A percentile compares a stretch with the other conserved stretches of the same genome.
Conservation (phyloP, 108 stramenopile genomes). For the Halocafeteria seosinensis region DNA sequence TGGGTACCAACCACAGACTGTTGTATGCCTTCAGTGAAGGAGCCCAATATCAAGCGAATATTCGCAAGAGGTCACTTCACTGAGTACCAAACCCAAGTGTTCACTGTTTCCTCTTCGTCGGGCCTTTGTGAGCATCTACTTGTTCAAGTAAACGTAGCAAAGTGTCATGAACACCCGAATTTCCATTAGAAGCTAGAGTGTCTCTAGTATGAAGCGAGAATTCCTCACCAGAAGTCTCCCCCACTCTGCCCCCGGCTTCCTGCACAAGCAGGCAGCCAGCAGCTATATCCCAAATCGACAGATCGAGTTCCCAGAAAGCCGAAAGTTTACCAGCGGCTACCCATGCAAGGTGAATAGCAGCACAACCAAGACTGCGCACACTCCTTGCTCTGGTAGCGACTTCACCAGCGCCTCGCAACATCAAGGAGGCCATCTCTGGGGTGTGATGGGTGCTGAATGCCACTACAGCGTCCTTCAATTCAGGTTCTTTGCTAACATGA, state of each 20-base stretch:
- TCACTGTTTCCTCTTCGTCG: no score
- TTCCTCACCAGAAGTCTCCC: constrained; percentile 34
- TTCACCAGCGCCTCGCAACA: no score
- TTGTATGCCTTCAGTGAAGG: no score
- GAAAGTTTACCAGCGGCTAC: constrained; percentile 58
- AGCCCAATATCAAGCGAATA: no score
- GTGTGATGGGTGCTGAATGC: constrained; percentile 42
- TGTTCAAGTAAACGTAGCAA: neutral
- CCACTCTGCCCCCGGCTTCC: constrained; percentile 62
- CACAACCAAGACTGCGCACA: constrained; percentile 56
- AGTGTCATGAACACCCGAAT: neutral
- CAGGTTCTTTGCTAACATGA: neutral
- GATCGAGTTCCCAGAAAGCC: constrained; percentile 35
- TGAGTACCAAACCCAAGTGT: no score
- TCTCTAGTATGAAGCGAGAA: constrained; percentile 8
- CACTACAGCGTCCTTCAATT: constrained; percentile 42
- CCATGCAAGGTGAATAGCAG: constrained; percentile 69
- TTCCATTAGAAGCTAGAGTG: neutral
- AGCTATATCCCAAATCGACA: constrained; percentile 65
- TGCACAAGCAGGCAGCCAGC: constrained; percentile 61
- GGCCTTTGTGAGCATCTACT: neutral
- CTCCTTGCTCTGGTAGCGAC: constrained; percentile 12
- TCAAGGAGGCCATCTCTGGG: neutral
- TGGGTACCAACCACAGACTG: no score
- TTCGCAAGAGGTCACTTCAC: no score